phyloP scores from a whole-genome alignment of 2,329 filamentous ascomycete genomes.

The Rhinocladiella mackenziei region DNA sequence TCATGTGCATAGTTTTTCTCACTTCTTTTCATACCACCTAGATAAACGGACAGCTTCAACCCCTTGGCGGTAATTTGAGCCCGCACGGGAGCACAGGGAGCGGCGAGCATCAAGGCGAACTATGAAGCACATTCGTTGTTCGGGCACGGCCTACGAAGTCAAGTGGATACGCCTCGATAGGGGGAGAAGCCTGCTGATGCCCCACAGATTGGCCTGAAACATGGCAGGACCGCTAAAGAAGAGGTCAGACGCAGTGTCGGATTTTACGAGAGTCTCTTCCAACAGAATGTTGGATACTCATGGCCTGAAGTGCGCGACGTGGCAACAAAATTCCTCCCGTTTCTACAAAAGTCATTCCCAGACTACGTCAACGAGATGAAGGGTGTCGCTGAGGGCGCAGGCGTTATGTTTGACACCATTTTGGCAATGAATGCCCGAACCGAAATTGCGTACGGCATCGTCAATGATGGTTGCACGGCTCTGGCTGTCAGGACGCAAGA shows the following conservation, averaged over 20 bases:
- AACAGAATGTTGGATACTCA: neutral
- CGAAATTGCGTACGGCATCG: slow-evolving; percentile 54
- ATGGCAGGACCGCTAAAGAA: neutral
- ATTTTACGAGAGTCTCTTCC: neutral
- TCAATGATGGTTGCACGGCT: slow-evolving; percentile 55
- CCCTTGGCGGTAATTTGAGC: too few relatives aligned
- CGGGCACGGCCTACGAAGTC: too few relatives aligned
- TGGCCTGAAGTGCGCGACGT: neutral
- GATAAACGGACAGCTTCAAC: too few relatives aligned
- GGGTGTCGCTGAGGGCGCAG: slow-evolving; percentile 52
- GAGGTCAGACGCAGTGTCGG: neutral
- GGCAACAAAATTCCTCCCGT: neutral
- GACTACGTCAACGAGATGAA: slow-evolving; percentile 45
- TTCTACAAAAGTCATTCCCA: slow-evolving; percentile 29
- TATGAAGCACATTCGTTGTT: too few relatives aligned
- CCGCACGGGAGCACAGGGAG: too few relatives aligned
- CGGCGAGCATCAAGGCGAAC: too few relatives aligned
- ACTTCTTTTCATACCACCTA: too few relatives aligned
- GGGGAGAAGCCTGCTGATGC: neutral
- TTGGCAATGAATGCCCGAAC: slow-evolving; percentile 56
- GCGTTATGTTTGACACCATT: slow-evolving; percentile 46
- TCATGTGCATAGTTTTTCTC: too few relatives aligned
- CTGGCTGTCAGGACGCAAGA: slow-evolving; percentile 46
- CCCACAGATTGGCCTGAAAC: neutral
- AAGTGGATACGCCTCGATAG: too few relatives aligned